Conservation (phyloP, 257 asterid species). For the Solanum neorickii region DNA sequence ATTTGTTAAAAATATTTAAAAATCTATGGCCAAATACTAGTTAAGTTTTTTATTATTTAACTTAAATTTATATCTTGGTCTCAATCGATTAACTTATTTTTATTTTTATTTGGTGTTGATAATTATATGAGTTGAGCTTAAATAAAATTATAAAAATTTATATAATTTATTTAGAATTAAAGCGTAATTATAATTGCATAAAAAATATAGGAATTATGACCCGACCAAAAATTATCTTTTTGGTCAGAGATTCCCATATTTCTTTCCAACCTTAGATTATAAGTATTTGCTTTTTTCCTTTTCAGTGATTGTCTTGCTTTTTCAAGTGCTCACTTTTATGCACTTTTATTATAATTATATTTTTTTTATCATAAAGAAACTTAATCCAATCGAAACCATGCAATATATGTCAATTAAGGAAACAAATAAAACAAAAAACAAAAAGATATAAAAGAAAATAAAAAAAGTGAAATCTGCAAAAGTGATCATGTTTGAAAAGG, state of each 20-base stretch:
- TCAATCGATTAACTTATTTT: background rate
- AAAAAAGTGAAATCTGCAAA: background rate
- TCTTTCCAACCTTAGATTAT: background rate
- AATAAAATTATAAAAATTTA: background rate
- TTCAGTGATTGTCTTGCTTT: background rate
- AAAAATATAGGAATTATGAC: background rate
- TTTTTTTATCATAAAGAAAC: background rate
- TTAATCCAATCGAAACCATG: background rate
- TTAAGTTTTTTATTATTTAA: background rate
- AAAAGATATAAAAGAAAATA: background rate
- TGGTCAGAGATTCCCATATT: background rate
- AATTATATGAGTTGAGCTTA: background rate
- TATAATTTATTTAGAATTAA: background rate
- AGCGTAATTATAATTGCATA: background rate
- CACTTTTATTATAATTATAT: background rate
- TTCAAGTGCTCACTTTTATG: background rate
- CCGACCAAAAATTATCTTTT: background rate
- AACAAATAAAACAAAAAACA: background rate
- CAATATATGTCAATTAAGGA: background rate
- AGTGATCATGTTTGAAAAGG: background rate
- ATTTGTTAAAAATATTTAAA: no score
- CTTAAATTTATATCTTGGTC: background rate
- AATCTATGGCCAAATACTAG: fast-evolving
- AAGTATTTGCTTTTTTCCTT: background rate
- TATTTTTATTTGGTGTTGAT: background rate